These are phyloP conservation scores for Gryganskiella cystojenkinii DNA, from an alignment of 192 early-diverging fungal species.

Conservation along the genomic window DNA sequence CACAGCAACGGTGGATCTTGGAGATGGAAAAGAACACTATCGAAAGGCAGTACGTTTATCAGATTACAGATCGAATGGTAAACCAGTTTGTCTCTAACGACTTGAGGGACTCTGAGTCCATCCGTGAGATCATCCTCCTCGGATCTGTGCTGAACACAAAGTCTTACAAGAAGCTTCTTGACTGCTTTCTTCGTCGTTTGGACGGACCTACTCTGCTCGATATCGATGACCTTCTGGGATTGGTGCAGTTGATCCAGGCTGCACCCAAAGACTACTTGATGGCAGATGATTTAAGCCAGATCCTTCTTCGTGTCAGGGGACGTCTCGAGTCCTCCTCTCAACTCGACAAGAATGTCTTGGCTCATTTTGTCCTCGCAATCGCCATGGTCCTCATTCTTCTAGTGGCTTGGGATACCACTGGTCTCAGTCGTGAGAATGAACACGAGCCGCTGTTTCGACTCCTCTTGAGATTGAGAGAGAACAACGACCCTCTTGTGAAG, in stretches of 20 bases:
- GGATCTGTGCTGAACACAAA: neutral
- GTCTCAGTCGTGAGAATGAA: neutral
- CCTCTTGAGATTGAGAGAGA: neutral
- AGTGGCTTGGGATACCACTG: neutral
- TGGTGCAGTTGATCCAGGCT: neutral
- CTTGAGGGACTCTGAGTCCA: neutral
- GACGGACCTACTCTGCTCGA: neutral
- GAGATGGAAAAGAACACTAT: neutral
- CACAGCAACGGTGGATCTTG: no score
- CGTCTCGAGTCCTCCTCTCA: neutral
- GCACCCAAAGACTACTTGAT: neutral
- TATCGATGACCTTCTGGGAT: neutral
- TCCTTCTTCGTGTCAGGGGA: neutral
- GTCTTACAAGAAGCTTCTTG: neutral
- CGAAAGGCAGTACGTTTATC: neutral
- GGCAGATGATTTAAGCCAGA: neutral
- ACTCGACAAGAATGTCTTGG: neutral
- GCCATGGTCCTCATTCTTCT: neutral
- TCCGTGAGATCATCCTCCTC: neutral
- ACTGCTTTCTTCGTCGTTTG: neutral
- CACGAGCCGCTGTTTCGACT: neutral
- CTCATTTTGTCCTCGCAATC: neutral
- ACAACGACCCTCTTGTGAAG: neutral
- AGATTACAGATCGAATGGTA: neutral
- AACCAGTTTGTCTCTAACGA: neutral